phyloP scores from a whole-genome alignment of 345 rosid genomes.

The Hypericum perforatum region DNA sequence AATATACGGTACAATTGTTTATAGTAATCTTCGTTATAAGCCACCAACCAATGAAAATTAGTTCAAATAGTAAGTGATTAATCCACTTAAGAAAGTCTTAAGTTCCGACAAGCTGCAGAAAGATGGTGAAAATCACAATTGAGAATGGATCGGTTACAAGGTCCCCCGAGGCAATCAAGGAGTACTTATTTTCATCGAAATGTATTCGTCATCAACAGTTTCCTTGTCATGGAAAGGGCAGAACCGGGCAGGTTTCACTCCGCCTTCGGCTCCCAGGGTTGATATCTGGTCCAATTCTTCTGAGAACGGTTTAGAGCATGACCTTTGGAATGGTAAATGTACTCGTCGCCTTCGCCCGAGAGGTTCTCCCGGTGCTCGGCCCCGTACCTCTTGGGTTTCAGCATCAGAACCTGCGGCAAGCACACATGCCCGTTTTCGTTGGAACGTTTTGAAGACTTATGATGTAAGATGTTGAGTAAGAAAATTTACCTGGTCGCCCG shows the following conservation, averaged over 20 bases:
- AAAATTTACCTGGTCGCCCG: constrained; percentile 76
- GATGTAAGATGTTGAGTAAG: background rate
- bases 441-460: background rate
- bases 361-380: constrained; percentile 81
- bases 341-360: constrained; percentile 79
- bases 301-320: constrained; percentile 88
- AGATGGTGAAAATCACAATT: too few relatives aligned
- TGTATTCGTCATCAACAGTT: too few relatives aligned
- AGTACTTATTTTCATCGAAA: too few relatives aligned
- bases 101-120: too few relatives aligned
- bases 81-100: too few relatives aligned
- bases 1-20: too few relatives aligned
- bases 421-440: background rate
- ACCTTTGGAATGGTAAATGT: constrained; percentile 87
- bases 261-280: constrained; percentile 78
- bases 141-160: too few relatives aligned
- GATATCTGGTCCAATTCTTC: constrained; percentile 90
- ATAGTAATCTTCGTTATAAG: too few relatives aligned
- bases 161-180: too few relatives aligned
- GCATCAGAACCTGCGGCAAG: constrained; percentile 63
- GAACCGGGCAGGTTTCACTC: constrained; percentile 11
- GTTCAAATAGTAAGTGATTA: too few relatives aligned
- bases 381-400: constrained; percentile 86
- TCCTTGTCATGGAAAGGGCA: too few relatives aligned
- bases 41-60: too few relatives aligned